A percentile compares a stretch with the other conserved stretches of the same genome.
phyloP scores from a whole-genome alignment of 1,284 basidiomycete species.

The Cutaneotrichosporon dermatis region DNA sequence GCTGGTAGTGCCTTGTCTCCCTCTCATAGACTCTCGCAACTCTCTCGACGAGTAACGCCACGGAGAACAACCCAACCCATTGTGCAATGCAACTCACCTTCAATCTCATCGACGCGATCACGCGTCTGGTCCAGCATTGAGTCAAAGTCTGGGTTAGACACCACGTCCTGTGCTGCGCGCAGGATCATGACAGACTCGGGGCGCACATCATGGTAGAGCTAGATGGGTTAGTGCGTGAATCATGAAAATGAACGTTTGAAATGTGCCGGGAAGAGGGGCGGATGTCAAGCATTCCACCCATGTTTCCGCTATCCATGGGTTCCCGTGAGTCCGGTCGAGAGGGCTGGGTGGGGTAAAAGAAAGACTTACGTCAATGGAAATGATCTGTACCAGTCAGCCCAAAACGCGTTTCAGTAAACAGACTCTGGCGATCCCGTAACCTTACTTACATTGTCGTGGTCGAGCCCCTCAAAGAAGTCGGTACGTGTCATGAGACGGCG shows the following conservation, averaged over 20 bases:
- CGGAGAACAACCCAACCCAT: not conserved
- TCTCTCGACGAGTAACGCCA: not conserved
- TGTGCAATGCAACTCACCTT: conserved; percentile 32
- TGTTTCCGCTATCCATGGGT: too few species aligned
- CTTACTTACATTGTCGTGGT: conserved; percentile 48
- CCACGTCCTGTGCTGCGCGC: conserved; percentile 64
- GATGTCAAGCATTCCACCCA: not conserved
- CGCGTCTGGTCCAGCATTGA: conserved; percentile 65
- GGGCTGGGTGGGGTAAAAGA: not conserved
- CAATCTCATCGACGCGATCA: conserved; percentile 61
- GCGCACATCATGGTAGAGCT: conserved; percentile 62
- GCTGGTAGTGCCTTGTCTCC: not conserved
- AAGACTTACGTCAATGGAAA: conserved; percentile 65
- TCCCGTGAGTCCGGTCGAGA: not conserved
- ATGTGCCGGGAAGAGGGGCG: too few species aligned
- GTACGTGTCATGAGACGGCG: conserved; percentile 71
- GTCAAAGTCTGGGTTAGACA: conserved; percentile 66
- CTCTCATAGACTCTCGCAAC: not conserved
- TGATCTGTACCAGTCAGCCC: conserved; percentile 54
- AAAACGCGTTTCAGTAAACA: conserved; percentile 1
- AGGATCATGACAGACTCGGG: conserved; percentile 72
- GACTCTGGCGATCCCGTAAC: not conserved
- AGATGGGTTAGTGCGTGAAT: not conserved
- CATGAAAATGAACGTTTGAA: not conserved
- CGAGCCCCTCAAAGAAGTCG: conserved; percentile 65